Evolutionary conservation across 305 asterid species (phyloP).

Genomic region (Rubia balearica): DNA sequence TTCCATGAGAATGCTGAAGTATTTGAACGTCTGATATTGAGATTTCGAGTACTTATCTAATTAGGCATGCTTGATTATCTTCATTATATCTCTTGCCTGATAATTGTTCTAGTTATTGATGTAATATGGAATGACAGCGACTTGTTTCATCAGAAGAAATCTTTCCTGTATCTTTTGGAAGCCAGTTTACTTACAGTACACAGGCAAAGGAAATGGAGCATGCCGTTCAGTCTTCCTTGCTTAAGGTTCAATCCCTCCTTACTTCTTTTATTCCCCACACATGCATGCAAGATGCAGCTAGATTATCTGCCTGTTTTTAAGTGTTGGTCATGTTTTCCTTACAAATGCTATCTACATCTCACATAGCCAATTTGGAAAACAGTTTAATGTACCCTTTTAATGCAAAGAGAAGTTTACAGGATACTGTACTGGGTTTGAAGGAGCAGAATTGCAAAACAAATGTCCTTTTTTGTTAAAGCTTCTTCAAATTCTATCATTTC

Average conservation of each 20-base stretch:
- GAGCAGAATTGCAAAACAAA: neutral
- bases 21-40: neutral
- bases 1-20: neutral
- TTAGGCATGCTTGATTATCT: neutral
- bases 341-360: neutral
- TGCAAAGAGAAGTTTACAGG: neutral
- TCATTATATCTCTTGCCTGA: neutral
- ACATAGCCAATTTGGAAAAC: neutral
- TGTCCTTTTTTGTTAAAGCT: neutral
- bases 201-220: constrained; percentile 49
- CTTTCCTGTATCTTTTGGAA: constrained; percentile 48
- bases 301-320: neutral
- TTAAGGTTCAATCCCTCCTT: constrained; percentile 45
- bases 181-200: constrained; percentile 31
- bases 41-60: neutral
- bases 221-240: constrained; percentile 54
- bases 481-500: neutral
- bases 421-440: neutral
- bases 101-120: neutral
- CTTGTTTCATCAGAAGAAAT: constrained; percentile 82
- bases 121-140: constrained; percentile 44
- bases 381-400: neutral
- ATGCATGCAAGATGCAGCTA: neutral
- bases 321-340: neutral
- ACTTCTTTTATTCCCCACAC: neutral